Evolutionary conservation across 331 rosid species (phyloP), one percentile per base, ranked within the genome.

Genomic region (Spiraea crenata): DNA sequence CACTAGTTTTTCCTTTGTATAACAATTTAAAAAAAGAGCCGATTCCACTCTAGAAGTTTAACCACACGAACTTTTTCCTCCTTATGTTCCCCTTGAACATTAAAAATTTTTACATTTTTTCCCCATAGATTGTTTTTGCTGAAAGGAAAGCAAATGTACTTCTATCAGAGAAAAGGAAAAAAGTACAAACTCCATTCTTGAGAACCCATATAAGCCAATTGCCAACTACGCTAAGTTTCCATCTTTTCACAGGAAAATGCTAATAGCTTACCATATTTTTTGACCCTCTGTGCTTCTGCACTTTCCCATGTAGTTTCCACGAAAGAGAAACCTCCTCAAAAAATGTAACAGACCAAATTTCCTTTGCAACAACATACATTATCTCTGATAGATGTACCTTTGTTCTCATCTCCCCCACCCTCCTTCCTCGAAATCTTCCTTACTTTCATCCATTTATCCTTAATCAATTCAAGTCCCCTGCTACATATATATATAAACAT

Each of bases 251-350:
- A 63, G 72, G 70, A 40, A 81, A 75, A 84, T 54, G 72, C 42
- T 71, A 50, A 38, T 15, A 37, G 65, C 65, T 56, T 4, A 17
- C 54, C 64, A 57, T 45, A 51, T 57, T 40, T 56, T 16, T 44
- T 58, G 64, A 37, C 64, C 20, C 19, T 58, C 74, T 50, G 35
- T 63, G 48, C 70, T 73, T 69, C 44, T 51, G 51, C 20, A 73
- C 82, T 51, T 73, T 79, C 85, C 87, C 78, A 85, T 83, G 90
- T 86, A 89, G 78, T 87, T 89, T 86, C 96, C 79, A 63, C 72
- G 92, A 82, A 86, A 76, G 85, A 75, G 83, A 81, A 72, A 52
- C 35, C 69, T 31, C 65, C 6, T 20, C 42, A 46, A 19, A 64
- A 69, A 73, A 67, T 14, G 66, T 66, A 69, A 37, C 49, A 73